Conservation (phyloP, 176 grass and related monocot genomes). For the Paspalum notatum region DNA sequence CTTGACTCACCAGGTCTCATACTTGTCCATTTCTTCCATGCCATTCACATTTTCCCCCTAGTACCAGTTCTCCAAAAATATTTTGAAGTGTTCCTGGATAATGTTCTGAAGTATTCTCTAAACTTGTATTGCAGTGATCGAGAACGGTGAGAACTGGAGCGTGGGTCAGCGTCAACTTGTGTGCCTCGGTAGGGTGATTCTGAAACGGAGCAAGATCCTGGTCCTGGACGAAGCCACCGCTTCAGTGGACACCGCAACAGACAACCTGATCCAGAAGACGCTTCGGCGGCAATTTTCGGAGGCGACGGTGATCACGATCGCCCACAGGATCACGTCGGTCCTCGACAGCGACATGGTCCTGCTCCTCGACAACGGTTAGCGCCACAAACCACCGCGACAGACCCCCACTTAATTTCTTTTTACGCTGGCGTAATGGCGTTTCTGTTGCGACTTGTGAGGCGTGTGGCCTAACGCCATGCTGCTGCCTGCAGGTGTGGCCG, state of each 20-base stretch:
- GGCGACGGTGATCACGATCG: conserved; percentile 71
- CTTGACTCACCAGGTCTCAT: conserved; percentile 69
- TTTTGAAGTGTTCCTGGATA: too few species aligned
- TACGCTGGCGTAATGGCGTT: too few species aligned
- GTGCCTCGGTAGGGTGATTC: conserved; percentile 71
- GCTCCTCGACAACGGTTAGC: conserved; percentile 76
- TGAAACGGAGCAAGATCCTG: conserved; percentile 78
- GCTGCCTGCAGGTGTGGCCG: conserved; percentile 53
- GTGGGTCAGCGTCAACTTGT: conserved; percentile 79
- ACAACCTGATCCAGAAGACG: conserved; percentile 80
- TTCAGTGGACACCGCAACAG: conserved; percentile 76
- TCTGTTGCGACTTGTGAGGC: not conserved
- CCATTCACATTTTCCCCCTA: not conserved
- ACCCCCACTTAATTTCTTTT: not conserved
- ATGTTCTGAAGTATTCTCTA: conserved; percentile 12
- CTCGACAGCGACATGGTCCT: conserved; percentile 77
- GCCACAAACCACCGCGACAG: conserved; percentile 37
- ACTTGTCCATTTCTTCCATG: not conserved
- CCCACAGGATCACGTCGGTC: conserved; percentile 80
- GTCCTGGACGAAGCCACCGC: conserved; percentile 82
- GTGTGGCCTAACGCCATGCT: not conserved
- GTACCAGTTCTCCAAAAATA: not conserved
- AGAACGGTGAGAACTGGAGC: conserved; percentile 99
- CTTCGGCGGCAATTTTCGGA: conserved; percentile 68
- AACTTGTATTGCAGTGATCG: conserved; percentile 58